Percentiles rank a stretch among this genome's conserved stretches.
These are phyloP conservation scores for Pezicula carpinea DNA, from an alignment of 2,329 filamentous ascomycete genomes.

Conservation along the genomic window DNA sequence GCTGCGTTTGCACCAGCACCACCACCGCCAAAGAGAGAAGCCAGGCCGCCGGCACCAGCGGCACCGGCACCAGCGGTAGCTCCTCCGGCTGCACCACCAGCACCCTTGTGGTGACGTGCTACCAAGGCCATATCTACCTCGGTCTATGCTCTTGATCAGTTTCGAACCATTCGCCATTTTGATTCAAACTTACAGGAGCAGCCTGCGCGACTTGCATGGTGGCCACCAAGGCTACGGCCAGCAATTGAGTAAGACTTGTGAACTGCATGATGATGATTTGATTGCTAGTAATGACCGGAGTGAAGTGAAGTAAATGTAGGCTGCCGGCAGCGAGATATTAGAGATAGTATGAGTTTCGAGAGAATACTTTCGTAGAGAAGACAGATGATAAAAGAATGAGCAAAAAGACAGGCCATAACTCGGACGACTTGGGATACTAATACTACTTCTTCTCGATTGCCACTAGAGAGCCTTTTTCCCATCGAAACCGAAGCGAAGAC, in stretches of 20 bases:
- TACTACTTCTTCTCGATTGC: background rate
- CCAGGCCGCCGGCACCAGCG: too few relatives aligned
- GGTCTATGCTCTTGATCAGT: background rate
- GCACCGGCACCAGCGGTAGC: conserved; percentile 8
- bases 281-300: background rate
- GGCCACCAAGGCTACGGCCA: conserved; percentile 9
- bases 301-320: background rate
- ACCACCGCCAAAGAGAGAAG: too few relatives aligned
- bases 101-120: conserved; percentile 12
- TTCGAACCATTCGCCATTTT: background rate
- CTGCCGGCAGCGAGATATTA: background rate
- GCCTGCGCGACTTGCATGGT: conserved; percentile 4
- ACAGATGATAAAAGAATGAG: background rate
- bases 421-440: background rate
- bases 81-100: conserved; percentile 1
- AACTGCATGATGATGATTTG: conserved; percentile 8
- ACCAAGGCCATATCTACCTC: conserved; percentile 2
- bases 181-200: conserved; percentile 6
- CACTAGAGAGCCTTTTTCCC: background rate
- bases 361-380: background rate
- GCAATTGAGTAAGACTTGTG: conserved; percentile 7
- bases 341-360: background rate
- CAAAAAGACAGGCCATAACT: background rate
- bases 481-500: background rate
- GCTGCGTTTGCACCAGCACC: too few relatives aligned